A percentile compares a stretch with the other conserved stretches of the same genome.
These are phyloP conservation scores for Spiraea crenata DNA, from an alignment of 331 rosid species.

Conservation along the genomic window DNA sequence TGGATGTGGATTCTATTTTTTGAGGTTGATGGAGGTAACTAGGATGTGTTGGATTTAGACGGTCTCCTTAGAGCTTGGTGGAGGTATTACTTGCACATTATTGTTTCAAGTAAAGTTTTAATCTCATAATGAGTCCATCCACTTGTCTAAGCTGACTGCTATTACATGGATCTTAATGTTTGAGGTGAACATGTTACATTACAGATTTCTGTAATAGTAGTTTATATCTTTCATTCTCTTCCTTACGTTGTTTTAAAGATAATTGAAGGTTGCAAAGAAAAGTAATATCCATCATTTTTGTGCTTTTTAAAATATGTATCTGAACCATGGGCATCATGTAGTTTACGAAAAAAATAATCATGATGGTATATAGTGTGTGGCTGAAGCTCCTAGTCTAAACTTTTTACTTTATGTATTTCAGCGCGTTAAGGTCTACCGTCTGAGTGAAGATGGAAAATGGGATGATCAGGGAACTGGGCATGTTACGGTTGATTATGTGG, in stretches of 20 bases:
- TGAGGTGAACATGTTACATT: not conserved
- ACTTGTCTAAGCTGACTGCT: not conserved
- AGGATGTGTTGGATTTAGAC: too few relatives aligned
- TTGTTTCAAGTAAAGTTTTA: too few relatives aligned
- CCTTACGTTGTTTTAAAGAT: not conserved
- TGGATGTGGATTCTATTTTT: not conserved
- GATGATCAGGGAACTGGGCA: constrained; percentile 99
- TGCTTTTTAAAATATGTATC: not conserved
- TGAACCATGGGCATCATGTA: not conserved
- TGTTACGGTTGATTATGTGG: constrained; percentile 78
- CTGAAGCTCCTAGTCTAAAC: constrained; percentile 11
- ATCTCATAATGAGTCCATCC: not conserved
- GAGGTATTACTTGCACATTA: not conserved
- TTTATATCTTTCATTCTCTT: not conserved
- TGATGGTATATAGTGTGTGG: not conserved
- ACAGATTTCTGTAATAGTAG: too few relatives aligned
- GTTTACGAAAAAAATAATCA: not conserved
- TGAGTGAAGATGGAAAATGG: constrained; percentile 95
- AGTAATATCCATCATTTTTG: not conserved
- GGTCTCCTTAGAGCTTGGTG: too few relatives aligned
- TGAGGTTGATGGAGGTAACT: too few relatives aligned
- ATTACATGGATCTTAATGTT: not conserved
- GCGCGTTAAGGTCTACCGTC: constrained; percentile 96
- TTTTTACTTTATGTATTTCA: constrained; percentile 43
- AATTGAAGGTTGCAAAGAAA: not conserved